phyloP scores from a whole-genome alignment of 2,329 filamentous ascomycete species.

The Phaeosphaeriaceae sp. region DNA sequence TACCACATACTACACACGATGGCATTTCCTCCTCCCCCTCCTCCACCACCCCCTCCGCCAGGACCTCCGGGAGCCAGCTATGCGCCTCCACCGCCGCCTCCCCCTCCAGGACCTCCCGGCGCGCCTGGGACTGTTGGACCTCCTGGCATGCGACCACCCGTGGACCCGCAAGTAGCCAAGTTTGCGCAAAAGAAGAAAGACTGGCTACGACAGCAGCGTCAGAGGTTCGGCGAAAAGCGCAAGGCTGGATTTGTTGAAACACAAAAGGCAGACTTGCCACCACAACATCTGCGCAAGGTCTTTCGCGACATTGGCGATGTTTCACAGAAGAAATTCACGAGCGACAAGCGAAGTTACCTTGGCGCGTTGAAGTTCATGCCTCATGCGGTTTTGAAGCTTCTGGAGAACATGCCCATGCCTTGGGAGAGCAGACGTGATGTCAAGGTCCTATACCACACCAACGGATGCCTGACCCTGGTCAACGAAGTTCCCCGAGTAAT shows the following conservation, averaged over 20 bases:
- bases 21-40: constrained; percentile 36
- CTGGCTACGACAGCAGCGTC: constrained; percentile 91
- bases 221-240: constrained; percentile 94
- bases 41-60: constrained; percentile 54
- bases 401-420: constrained; percentile 99
- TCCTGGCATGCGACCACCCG: constrained; percentile 75
- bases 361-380: constrained; percentile 99
- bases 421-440: constrained; percentile 97
- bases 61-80: constrained; percentile 33
- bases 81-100: constrained; percentile 64
- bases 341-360: constrained; percentile 96
- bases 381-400: constrained; percentile 92
- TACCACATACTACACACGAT: constrained; percentile 17
- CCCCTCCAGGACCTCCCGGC: constrained; percentile 54
- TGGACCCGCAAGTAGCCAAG: constrained; percentile 86
- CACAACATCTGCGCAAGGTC: constrained; percentile 97
- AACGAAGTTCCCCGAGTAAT: constrained; percentile 97
- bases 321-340: constrained; percentile 98
- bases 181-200: constrained; percentile 99
- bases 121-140: constrained; percentile 59
- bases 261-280: constrained; percentile 98
- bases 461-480: constrained; percentile 93
- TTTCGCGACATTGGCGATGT: constrained; percentile 99
- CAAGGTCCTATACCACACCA: constrained; percentile 97
- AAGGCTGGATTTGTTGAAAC: constrained; percentile 97